A percentile compares a stretch with the other conserved stretches of the same genome.
Conservation (phyloP, 2,329 filamentous ascomycete species). For the Triangularia verruculosa region DNA sequence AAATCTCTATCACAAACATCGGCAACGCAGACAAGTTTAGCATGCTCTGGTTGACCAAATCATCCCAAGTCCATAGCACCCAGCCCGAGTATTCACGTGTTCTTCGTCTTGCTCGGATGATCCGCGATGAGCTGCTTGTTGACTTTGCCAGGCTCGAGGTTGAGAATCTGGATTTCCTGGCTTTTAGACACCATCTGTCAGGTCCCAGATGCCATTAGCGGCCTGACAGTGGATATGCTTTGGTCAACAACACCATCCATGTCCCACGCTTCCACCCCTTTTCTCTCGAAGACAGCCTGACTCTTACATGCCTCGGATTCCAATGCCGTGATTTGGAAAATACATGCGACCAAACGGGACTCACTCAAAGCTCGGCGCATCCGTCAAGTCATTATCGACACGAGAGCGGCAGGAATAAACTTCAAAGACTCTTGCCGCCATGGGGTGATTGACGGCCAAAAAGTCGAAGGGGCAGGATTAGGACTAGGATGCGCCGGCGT, state of each 20-base stretch:
- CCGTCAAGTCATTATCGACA: constrained; percentile 35
- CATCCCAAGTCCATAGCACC: neutral
- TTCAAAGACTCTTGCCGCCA: neutral
- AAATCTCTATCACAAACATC: neutral
- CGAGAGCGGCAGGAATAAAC: constrained; percentile 34
- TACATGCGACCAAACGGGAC: neutral
- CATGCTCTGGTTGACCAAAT: neutral
- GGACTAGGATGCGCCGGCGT: neutral
- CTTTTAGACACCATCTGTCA: neutral
- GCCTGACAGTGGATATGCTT: too few species aligned
- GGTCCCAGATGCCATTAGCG: too few species aligned
- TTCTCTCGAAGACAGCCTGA: neutral
- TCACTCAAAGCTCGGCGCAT: neutral
- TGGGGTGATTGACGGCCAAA: neutral
- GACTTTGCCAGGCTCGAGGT: neutral
- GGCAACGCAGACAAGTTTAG: neutral
- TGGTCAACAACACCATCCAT: neutral
- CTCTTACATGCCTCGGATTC: neutral
- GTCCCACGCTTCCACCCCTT: neutral
- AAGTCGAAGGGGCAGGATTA: neutral
- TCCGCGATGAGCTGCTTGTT: neutral
- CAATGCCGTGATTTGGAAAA: neutral
- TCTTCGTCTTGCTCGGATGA: neutral
- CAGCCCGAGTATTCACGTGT: neutral
- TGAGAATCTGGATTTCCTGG: neutral